These are phyloP conservation scores for Trichosporon faecale DNA, from an alignment of 1,284 basidiomycete species.

Conservation along the genomic window DNA sequence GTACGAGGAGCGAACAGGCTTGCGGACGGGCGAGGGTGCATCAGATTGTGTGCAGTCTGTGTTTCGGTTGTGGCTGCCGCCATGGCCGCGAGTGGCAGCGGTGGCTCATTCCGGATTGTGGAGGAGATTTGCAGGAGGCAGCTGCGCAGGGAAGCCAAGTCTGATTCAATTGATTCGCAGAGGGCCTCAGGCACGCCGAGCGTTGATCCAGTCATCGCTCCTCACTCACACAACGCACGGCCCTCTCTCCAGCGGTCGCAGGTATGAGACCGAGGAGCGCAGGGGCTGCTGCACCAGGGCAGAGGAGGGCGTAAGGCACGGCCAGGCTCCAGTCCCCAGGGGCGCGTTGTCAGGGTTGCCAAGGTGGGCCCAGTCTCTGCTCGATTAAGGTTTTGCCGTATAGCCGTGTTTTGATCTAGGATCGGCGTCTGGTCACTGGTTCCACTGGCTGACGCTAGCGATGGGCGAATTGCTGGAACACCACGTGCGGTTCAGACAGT, in stretches of 20 bases:
- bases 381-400: conserved; percentile 1
- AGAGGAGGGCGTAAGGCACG: neutral
- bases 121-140: neutral
- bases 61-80: neutral
- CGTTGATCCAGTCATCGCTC: neutral
- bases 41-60: neutral
- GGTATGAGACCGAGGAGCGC: neutral
- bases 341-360: neutral
- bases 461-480: neutral
- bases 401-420: conserved; percentile 7
- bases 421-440: neutral
- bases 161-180: neutral
- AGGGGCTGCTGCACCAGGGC: neutral
- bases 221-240: neutral
- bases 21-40: neutral
- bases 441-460: neutral
- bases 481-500: neutral
- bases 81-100: neutral
- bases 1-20: too few relatives aligned
- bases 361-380: neutral
- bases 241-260: neutral
- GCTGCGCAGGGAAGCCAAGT: neutral
- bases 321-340: neutral
- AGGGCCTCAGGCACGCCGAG: neutral
- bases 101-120: neutral